Base-by-base conservation (phyloP, 2,329 filamentous ascomycete genomes). In the Pseudocercospora cruenta region DNA sequence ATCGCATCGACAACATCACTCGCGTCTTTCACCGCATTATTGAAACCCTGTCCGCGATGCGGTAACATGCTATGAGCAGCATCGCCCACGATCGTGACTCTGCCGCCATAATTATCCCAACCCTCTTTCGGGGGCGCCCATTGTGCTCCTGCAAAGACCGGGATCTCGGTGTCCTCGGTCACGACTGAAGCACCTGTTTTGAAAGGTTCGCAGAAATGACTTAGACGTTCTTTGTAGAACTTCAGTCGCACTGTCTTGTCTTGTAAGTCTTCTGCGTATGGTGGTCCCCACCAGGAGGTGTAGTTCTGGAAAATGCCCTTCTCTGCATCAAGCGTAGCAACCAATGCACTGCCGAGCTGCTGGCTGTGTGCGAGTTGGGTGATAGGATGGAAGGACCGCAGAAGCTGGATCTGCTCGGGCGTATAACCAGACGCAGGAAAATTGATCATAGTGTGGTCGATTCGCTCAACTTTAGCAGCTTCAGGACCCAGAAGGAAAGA, bases 11-110 rank as follows among this genome's bases (percentile, higher is more conserved):
- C 70, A 55, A 80, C 79, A 61, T 79, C 77, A 47, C 73, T 67
- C 14, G 76, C 80, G 58, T 82, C 81, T 1, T 71, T 71, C 43
- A 83, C 78, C 36, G 61, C 61, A 65, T 82, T 78, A 63, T 83
- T 81, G 33, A 80, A 76, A 6, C 81, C 81, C 66, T 83, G 81
- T 0, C 80, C 81, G 19, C 81, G 78, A 67, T 47, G 45, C 19
- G 78, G 75, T 14, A 82, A 72, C 81, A 83, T 83, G 0, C 82
- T 78, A 70, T 84, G 74, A 1, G 80, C 81, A n/a, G 77, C 75
- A 28, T 75, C 71, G 26, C 78, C 80, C 2, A 70, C 72, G 3
- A 80, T 66, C 4, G 69, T 75, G 4, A 73, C 67, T 16, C 69
- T 63, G 14, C 73, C 73, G 5, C 61, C 58, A 51, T 55, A 61